These are phyloP conservation scores for Blastomyces gilchristii DNA, from an alignment of 2,329 filamentous ascomycete genomes.

Conservation along the genomic window DNA sequence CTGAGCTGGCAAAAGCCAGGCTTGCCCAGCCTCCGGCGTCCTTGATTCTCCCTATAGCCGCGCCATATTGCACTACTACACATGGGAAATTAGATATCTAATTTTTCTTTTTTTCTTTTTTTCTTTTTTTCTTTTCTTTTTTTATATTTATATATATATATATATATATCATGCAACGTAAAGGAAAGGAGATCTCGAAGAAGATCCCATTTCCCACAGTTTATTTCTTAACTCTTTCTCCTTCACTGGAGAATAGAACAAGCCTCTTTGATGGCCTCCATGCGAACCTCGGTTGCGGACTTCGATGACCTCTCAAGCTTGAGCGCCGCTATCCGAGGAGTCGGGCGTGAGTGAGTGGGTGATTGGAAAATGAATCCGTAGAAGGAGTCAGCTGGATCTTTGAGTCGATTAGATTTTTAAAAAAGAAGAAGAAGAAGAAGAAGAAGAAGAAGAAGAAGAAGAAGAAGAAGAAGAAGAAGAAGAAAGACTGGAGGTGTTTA, in stretches of 20 bases:
- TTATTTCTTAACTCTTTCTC: constrained; percentile 48
- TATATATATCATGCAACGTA: neutral
- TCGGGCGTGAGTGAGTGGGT: neutral
- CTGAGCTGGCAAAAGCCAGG: constrained; percentile 48
- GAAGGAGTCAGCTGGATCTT: neutral
- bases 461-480: too few species aligned
- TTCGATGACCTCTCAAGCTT: constrained; percentile 31
- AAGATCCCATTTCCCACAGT: constrained; percentile 15
- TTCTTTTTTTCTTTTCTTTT: too few species aligned
- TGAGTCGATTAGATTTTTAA: neutral
- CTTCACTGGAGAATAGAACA: constrained; percentile 45
- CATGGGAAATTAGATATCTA: neutral
- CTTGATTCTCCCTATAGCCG: constrained; percentile 49
- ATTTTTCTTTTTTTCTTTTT: too few species aligned
- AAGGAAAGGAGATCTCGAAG: neutral
- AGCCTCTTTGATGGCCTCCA: constrained; percentile 44
- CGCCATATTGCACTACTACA: constrained; percentile 42
- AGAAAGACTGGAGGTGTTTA: neutral
- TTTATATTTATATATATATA: too few species aligned
- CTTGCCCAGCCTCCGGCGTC: constrained; percentile 47
- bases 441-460: too few species aligned
- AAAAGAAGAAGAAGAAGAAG: too few species aligned
- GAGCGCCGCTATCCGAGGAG: constrained; percentile 34
- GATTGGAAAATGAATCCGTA: neutral
- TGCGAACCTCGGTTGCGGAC: constrained; percentile 41